These are phyloP conservation scores for Candida anutae DNA, from an alignment of 1,139 yeast species.

Conservation along the genomic window DNA sequence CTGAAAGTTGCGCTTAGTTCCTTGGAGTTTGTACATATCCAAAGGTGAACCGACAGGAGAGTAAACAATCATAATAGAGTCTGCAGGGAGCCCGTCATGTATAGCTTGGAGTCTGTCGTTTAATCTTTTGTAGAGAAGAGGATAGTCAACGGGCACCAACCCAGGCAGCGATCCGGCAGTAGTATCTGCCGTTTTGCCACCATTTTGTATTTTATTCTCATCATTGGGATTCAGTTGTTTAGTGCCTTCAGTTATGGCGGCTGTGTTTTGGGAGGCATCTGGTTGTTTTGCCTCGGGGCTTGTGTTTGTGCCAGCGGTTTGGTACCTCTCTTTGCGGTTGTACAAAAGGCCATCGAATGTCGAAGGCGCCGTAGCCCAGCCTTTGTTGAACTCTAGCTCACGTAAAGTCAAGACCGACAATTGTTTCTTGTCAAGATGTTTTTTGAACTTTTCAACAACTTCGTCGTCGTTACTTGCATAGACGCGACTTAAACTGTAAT, in stretches of 20 bases:
- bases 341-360: conserved; percentile 6
- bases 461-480: conserved; percentile 55
- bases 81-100: conserved; percentile 46
- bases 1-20: conserved; percentile 28
- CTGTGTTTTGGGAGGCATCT: neutral
- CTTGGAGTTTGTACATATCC: conserved; percentile 42
- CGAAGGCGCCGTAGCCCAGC: conserved; percentile 14
- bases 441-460: conserved; percentile 33
- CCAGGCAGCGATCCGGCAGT: neutral
- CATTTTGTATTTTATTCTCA: neutral
- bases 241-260: neutral
- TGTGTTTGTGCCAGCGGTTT: conserved; percentile 3
- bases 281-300: conserved; percentile 2
- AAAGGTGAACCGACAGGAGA: conserved; percentile 59
- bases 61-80: conserved; percentile 53
- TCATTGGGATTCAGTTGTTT: neutral
- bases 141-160: neutral
- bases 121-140: conserved; percentile 11
- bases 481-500: conserved; percentile 12
- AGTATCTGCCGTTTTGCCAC: neutral
- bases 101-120: conserved; percentile 41
- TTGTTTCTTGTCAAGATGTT: conserved; percentile 28
- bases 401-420: conserved; percentile 49
- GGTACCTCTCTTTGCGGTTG: conserved; percentile 1
- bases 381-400: conserved; percentile 45